Base-by-base conservation (phyloP, 306 rosid genomes). In the Vicia sativa region DNA sequence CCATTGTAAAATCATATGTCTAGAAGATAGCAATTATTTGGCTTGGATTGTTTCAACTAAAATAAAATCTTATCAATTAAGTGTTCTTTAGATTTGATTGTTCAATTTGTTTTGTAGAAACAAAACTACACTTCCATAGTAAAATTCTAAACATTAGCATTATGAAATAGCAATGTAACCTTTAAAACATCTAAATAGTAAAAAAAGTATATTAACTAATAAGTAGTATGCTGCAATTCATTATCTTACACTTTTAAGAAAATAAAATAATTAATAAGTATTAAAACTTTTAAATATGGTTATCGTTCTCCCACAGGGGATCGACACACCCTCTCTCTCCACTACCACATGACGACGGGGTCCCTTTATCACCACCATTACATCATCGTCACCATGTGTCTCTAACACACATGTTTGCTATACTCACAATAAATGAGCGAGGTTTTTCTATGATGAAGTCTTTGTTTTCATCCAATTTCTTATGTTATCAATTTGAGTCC, bases 11-110 rank as follows among this genome's bases (percentile, higher is more conserved):
- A 18, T 31, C 65, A 56, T 23, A 21, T 34, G 67, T 39, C 46
- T 26, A 21, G 12, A 13, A 23, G 44, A 46, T 18, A 63, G 60
- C 25, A 68, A 8, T 35, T 25, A 5, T 9, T 18, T 2, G 2
- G 21, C 14, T 28, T 56, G 41, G 62, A 28, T 53, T 23, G 59
- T 53, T 25, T 53, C 34, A n/a, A n/a, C 59, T 53, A 4, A 53
- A 53, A 21, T 9, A 9, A 53, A 21, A 49, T 18, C 4, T 53
- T 13, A 23, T 11, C 35, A 1, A 53, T 21, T 53, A 23, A 23
- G 15, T 11, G 16, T 11, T 1, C 16, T 53, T 53, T 11, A 6
- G 16, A 53, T 54, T 23, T 11, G 9, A 54, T 25, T 3, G 5
- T 25, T 25, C 15, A 54, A 23, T 54, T 26, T 9, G 35, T 54